Conservation (phyloP, 148 eudicot genomes). For the Vaccinium vitisidaea region DNA sequence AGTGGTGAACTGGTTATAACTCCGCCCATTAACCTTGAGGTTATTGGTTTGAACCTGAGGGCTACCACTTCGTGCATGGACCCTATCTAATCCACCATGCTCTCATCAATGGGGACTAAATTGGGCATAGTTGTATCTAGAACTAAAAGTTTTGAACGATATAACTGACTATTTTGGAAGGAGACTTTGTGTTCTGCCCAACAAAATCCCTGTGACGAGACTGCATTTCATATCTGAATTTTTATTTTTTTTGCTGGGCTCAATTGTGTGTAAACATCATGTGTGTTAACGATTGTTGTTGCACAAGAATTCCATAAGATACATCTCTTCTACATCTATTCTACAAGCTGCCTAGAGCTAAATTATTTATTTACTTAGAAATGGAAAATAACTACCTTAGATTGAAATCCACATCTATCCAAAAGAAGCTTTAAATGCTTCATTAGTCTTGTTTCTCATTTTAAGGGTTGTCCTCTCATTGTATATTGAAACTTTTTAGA, state of each 20-base stretch:
- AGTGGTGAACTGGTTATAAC: not conserved
- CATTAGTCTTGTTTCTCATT: slow-evolving; percentile 4
- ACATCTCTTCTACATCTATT: not conserved
- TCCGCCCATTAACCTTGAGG: not conserved
- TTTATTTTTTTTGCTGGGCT: not conserved
- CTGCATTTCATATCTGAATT: not conserved
- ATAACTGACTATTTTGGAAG: not conserved
- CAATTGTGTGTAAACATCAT: not conserved
- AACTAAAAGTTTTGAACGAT: too few species aligned
- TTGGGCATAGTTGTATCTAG: not conserved
- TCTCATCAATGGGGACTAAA: not conserved
- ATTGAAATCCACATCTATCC: not conserved
- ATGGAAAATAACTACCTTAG: not conserved
- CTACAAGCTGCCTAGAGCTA: not conserved
- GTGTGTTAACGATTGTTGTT: not conserved
- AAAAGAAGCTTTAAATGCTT: not conserved
- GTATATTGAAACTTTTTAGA: not conserved
- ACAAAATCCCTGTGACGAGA: not conserved
- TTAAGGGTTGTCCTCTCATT: not conserved
- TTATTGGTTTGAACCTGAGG: not conserved
- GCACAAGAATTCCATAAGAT: not conserved
- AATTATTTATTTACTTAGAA: not conserved
- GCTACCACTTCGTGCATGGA: not conserved
- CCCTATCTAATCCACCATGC: not conserved
- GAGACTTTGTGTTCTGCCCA: not conserved